phyloP scores from a whole-genome alignment of 2,329 filamentous ascomycete species.

The Clonostachys rosea region DNA sequence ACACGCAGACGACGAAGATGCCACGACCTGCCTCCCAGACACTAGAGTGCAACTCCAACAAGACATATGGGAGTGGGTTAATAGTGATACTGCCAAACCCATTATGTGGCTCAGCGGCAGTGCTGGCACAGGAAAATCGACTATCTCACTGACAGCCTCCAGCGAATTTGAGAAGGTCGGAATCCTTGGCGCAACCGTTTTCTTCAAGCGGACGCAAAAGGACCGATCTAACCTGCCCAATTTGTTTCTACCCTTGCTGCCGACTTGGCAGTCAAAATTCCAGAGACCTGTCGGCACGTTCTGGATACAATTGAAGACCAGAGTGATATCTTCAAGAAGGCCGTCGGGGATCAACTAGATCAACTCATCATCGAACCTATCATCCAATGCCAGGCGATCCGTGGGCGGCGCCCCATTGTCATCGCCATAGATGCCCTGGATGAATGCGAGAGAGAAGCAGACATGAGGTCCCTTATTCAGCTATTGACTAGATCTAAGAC shows the following conservation, averaged over 20 bases:
- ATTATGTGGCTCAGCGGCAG: constrained; percentile 31
- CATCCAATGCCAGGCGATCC: background rate
- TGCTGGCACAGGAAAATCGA: constrained; percentile 33
- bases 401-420: constrained; percentile 2
- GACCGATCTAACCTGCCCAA: constrained; percentile 24
- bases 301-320: constrained; percentile 20
- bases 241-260: constrained; percentile 33
- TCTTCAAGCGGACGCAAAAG: constrained; percentile 35
- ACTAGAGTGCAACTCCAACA: constrained; percentile 23
- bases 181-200: constrained; percentile 30
- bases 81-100: constrained; percentile 8
- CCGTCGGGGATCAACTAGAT: constrained; percentile 29
- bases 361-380: constrained; percentile 30
- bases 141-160: constrained; percentile 25
- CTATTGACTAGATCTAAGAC: too few relatives aligned
- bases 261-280: constrained; percentile 19
- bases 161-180: background rate
- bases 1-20: too few relatives aligned
- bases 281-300: constrained; percentile 16
- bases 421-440: constrained; percentile 28
- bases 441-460: constrained; percentile 10
- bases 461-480: too few relatives aligned
- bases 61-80: constrained; percentile 19
- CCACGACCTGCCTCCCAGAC: constrained; percentile 14
- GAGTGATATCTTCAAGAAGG: constrained; percentile 16